Evolutionary conservation across 179 eudicot species (phyloP).

Genomic region (Heliamphora pulchella): DNA sequence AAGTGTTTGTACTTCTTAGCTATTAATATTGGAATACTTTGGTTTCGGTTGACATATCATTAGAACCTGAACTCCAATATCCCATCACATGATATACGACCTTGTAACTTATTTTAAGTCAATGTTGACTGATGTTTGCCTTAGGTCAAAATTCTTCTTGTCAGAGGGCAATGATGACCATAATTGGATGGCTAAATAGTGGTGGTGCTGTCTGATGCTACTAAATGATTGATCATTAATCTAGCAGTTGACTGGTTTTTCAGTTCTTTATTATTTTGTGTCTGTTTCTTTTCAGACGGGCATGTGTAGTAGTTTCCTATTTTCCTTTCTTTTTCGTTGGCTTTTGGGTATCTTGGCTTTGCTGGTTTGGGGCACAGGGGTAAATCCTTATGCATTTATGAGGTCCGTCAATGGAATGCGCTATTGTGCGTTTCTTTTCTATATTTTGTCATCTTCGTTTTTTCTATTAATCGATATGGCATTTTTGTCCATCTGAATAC

Average conservation of each 20-base stretch:
- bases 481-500: not conserved
- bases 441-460: not conserved
- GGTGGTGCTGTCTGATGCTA: not conserved
- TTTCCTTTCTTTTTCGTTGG: not conserved
- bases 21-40: not conserved
- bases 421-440: not conserved
- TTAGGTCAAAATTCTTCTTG: not conserved
- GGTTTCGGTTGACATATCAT: not conserved
- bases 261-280: not conserved
- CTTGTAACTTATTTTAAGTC: conserved; percentile 1
- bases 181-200: not conserved
- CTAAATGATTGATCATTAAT: not conserved
- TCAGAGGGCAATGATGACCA: not conserved
- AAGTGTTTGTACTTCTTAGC: no score
- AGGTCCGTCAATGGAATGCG: not conserved
- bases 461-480: not conserved
- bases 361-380: not conserved
- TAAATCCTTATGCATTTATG: not conserved
- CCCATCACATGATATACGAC: conserved; percentile 2
- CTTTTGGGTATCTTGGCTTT: not conserved
- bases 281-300: not conserved
- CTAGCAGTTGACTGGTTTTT: not conserved
- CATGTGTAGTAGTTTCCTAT: not conserved
- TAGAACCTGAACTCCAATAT: not conserved
- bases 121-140: not conserved